Evolutionary conservation across 176 grass and related monocot species (phyloP), one percentile per base, ranked within the genome.

Genomic region (Oryza glaberrima): DNA sequence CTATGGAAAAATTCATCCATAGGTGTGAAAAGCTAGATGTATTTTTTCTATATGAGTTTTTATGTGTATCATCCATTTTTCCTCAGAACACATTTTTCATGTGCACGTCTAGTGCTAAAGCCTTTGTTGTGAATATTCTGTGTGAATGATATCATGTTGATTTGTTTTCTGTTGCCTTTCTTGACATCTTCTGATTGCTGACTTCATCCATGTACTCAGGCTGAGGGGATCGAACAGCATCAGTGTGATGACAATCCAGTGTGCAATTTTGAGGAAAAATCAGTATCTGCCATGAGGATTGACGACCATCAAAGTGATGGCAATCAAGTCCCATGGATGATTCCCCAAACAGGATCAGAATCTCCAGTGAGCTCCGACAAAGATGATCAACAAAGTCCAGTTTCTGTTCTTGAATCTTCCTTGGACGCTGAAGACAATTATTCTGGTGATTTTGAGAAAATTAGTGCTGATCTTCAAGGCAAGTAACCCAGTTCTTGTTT

Each of bases 391-490:
- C 88, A 87, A 76, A 99, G 96, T 83, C 96, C 96, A 72, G 74
- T 90, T 28, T 99, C 96, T 81, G 90, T 92, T 89, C 90, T 99
- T n/a, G 94, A 99, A 73, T 79, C 83, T 90, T 89, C 91, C 40
- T 89, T 90, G 82, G 92, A 91, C 23, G 72, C 73, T 20, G 94
- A 94, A 84, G 91, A 87, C 81, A 78, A 83, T 84, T 92, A 78
- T 84, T 94, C 93, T 41, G 96, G 91, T 77, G 94, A 91, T 88
- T 99, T 99, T 4, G 88, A 91, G 90, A 96, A 92, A 91, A 96
- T 99, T 40, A 99, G 96, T 70, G 84, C 94, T 9, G 96, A 99
- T 89, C 88, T 99, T 79, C 91, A 99, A 94, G 96, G 96, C 72
- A 94, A 92, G 91, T 68, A 72, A 86, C 68, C 22, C 5, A 70